Evolutionary conservation across 108 stramenopile genomes (phyloP), one percentile per base, ranked within the genome.

Genomic region (Skeletonema grethae): DNA sequence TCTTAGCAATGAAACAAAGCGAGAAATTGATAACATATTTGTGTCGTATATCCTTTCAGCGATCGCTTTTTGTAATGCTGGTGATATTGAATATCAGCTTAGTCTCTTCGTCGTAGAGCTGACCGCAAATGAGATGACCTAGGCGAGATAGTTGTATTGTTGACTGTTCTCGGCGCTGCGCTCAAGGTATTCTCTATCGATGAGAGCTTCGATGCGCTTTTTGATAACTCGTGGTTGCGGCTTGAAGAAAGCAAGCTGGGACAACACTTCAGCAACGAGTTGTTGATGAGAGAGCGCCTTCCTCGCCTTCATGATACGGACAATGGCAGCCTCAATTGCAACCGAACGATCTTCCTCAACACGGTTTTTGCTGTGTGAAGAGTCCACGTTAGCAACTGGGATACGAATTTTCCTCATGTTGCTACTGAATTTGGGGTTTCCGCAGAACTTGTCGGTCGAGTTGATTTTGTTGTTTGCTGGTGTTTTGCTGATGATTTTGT

Each of bases 281-380:
- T 98, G 95, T 73, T 98, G 97, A 79, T 99, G 99, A 30, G 92
- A 80, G 50, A 99, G 86, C 12, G 96, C 92, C 86, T 98, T 99
- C 67, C 97, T 84, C n/a, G 97, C 97, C 84, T 99, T 99, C 99
- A 99, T 99, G 83, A 97, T 99, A 68, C 99, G 95, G 9, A 99
- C 99, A 76, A 99, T 96, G 29, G 98, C 97, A 41, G 99, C 99
- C 85, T 99, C 99, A 66, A 99, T 99, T 25, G 98, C 97, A 83
- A 93, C 85, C 22, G 90, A 80, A 20, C 98, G 86, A 84, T 99
- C 99, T 70, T 99, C 99, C 85, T 99, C 96, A 2, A 99, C 97
- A 8, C 94, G 79, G 82, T 97, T 98, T 29, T 95, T 95, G 86
- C 95, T 99, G 89, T 95, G 90, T 25, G 91, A 79, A 45, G 97